A percentile compares a stretch with the other conserved stretches of the same genome.
Conservation (phyloP, 2,329 filamentous ascomycete species). For the Mycosphaerella arachidis region DNA sequence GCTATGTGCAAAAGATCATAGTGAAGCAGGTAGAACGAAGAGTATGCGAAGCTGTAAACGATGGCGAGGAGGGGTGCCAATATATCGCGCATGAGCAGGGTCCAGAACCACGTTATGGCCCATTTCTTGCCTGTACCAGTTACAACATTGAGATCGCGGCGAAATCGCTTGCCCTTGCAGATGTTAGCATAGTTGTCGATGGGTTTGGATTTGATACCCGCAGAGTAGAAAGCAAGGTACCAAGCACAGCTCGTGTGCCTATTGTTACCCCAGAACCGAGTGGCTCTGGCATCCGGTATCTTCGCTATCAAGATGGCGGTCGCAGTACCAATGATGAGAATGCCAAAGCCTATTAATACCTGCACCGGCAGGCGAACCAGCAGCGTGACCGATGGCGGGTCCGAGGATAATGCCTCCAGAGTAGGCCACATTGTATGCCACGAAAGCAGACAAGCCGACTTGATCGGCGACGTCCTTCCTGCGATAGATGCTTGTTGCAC, state of each 20-base stretch:
- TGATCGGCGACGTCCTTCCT: conserved; percentile 47
- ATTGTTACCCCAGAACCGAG: conserved; percentile 3
- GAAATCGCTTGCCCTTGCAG: conserved; percentile 18
- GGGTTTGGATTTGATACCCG: conserved; percentile 22
- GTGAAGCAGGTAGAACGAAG: conserved; percentile 45
- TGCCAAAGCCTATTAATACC: conserved; percentile 50
- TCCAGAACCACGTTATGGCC: conserved; percentile 52
- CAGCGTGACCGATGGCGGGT: conserved; percentile 46
- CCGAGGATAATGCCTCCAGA: conserved; percentile 52
- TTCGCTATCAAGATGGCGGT: conserved; percentile 24
- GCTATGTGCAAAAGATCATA: conserved; percentile 36
- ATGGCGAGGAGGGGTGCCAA: conserved; percentile 52
- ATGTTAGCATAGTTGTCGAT: neutral
- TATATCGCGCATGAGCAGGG: conserved; percentile 47
- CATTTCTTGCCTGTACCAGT: conserved; percentile 54
- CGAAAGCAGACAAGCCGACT: conserved; percentile 42
- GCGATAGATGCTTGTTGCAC: conserved; percentile 51
- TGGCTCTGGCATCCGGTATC: conserved; percentile 6
- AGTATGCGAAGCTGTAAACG: conserved; percentile 49
- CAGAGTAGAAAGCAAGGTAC: conserved; percentile 55
- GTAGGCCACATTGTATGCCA: conserved; percentile 49
- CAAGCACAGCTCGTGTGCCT: conserved; percentile 40
- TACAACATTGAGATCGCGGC: conserved; percentile 52
- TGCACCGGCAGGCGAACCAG: conserved; percentile 13
- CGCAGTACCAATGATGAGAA: conserved; percentile 44